These are phyloP conservation scores for Cladosporium sp. DNA, from an alignment of 2,329 filamentous ascomycete genomes.

Conservation along the genomic window DNA sequence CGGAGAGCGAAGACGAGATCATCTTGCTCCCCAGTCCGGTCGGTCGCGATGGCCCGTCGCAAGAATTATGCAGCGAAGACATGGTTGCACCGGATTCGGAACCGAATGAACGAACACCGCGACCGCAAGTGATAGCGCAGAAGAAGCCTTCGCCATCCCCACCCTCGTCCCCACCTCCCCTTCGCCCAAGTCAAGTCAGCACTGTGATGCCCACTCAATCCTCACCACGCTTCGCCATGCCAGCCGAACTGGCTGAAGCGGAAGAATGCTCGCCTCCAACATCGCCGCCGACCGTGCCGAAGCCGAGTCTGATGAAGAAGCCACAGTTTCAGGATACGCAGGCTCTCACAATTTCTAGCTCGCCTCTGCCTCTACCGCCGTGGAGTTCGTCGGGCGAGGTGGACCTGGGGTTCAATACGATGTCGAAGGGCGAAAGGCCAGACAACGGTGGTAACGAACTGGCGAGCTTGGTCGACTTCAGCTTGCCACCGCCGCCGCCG, in stretches of 20 bases:
- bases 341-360: slow-evolving; percentile 19
- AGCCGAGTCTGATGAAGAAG: neutral
- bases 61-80: slow-evolving; percentile 14
- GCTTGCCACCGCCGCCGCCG: slow-evolving; percentile 26
- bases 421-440: neutral
- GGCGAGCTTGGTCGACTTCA: slow-evolving; percentile 24
- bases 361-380: slow-evolving; percentile 25
- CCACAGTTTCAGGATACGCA: slow-evolving; percentile 1
- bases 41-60: neutral
- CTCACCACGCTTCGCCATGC: slow-evolving; percentile 6
- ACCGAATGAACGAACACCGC: neutral
- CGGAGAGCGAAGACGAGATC: slow-evolving; percentile 20
- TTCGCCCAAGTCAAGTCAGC: slow-evolving; percentile 25
- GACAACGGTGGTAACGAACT: slow-evolving; percentile 5
- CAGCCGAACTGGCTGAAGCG: neutral
- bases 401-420: neutral
- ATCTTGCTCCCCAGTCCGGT: slow-evolving; percentile 2
- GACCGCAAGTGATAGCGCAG: neutral
- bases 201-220: slow-evolving; percentile 24
- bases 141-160: neutral
- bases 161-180: slow-evolving; percentile 24
- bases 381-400: slow-evolving; percentile 23
- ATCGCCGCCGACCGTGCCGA: neutral
- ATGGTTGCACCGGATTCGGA: neutral
- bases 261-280: slow-evolving; percentile 7